Conservation (phyloP, 352 stramenopile genomes). For the Elongisporangium anandrum region DNA sequence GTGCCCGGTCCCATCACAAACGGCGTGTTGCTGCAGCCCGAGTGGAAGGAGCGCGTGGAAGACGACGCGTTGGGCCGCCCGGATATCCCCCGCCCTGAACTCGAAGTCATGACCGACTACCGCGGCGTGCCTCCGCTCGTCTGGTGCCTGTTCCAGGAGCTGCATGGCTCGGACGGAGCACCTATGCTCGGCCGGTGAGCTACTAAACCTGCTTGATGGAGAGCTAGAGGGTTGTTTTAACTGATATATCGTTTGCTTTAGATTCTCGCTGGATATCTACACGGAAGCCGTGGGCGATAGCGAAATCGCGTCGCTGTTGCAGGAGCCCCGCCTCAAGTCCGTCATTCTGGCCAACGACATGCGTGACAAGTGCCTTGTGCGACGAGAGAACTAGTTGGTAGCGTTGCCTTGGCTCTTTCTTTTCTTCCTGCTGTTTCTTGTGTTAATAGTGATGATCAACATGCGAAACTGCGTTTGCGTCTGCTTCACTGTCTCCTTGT, state of each 20-base stretch:
- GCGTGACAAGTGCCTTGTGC: constrained; percentile 33
- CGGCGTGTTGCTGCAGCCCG: constrained; percentile 37
- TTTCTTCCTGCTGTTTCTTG: not conserved
- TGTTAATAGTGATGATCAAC: not conserved
- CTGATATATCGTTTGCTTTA: constrained; percentile 2
- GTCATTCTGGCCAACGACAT: constrained; percentile 37
- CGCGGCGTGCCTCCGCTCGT: constrained; percentile 74
- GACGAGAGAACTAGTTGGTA: not conserved
- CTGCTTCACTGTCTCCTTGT: not conserved
- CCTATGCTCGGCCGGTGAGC: constrained; percentile 25
- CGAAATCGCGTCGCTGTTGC: constrained; percentile 25
- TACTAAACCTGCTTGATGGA: not conserved
- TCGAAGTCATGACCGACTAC: constrained; percentile 53
- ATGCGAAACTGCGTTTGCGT: not conserved
- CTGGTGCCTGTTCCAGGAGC: constrained; percentile 56
- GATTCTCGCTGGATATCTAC: constrained; percentile 25
- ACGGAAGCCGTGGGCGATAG: constrained; percentile 17
- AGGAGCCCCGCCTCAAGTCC: constrained; percentile 37
- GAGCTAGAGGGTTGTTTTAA: not conserved
- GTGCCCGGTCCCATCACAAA: constrained; percentile 57
- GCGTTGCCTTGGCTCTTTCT: not conserved
- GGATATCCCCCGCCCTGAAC: constrained; percentile 31
- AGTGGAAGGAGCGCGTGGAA: constrained; percentile 35
- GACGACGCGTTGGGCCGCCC: constrained; percentile 19
- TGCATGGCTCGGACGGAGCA: constrained; percentile 47